Percentiles rank a stretch among this genome's conserved stretches.
Evolutionary conservation across 2,329 filamentous ascomycete genomes (phyloP).

Genomic region (Aspergillus intermedius): DNA sequence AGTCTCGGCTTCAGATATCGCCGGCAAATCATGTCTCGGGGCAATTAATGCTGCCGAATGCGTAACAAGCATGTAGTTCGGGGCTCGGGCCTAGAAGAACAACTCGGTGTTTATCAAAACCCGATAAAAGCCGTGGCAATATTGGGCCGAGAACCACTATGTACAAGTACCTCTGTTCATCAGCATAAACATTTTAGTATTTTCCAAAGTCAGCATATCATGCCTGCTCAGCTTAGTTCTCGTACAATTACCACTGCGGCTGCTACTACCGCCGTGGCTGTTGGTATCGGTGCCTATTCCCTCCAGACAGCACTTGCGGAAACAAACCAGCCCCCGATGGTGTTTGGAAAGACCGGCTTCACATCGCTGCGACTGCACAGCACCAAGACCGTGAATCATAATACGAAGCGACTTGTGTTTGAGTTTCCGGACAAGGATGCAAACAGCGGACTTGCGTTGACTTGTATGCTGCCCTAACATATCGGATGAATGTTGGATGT

Average conservation of each 20-base stretch:
- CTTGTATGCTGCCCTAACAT: conserved; percentile 5
- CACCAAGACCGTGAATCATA: conserved; percentile 50
- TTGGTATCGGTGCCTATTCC: conserved; percentile 5
- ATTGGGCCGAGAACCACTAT: too few relatives aligned
- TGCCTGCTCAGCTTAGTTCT: too few relatives aligned
- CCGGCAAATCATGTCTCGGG: too few relatives aligned
- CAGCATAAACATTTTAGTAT: too few relatives aligned
- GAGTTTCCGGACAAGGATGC: conserved; percentile 45
- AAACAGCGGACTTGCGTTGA: conserved; percentile 42
- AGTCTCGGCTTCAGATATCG: too few relatives aligned
- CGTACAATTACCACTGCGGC: background rate
- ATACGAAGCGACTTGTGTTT: conserved; percentile 54
- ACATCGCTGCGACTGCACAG: conserved; percentile 47
- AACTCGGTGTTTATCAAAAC: too few relatives aligned
- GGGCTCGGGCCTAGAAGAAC: too few relatives aligned
- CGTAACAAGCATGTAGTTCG: too few relatives aligned
- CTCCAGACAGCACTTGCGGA: conserved; percentile 5
- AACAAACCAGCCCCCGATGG: conserved; percentile 4
- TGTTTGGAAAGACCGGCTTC: conserved; percentile 25
- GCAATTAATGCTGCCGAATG: too few relatives aligned
- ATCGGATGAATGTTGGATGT: background rate
- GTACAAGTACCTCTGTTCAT: too few relatives aligned
- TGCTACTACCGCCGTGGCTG: background rate
- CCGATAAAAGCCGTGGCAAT: too few relatives aligned
- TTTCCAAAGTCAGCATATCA: too few relatives aligned